phyloP scores from a whole-genome alignment of 495 filamentous ascomycete species.

The Penicillium nucicola region DNA sequence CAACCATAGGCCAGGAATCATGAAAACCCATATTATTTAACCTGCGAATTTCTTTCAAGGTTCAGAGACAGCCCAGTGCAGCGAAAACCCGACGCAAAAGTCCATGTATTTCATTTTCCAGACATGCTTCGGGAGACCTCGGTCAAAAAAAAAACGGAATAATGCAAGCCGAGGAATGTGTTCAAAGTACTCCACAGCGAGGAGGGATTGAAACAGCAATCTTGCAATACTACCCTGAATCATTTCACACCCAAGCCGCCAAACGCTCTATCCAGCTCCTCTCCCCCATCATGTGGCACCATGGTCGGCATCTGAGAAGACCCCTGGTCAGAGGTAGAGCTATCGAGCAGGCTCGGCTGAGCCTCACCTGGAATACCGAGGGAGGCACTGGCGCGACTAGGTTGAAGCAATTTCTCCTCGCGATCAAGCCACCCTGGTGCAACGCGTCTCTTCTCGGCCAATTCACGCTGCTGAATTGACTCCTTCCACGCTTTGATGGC shows the following conservation, averaged over 20 bases:
- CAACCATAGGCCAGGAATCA: not conserved
- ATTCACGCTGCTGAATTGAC: slow-evolving; percentile 66
- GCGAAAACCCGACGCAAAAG: not conserved
- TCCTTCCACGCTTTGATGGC: slow-evolving; percentile 69
- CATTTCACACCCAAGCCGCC: slow-evolving; percentile 59
- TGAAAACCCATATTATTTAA: not conserved
- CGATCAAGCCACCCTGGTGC: slow-evolving; percentile 95
- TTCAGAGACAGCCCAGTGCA: not conserved
- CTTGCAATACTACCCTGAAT: slow-evolving; percentile 2
- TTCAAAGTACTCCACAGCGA: not conserved
- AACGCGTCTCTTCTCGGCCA: slow-evolving; percentile 87
- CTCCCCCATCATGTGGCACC: slow-evolving; percentile 59
- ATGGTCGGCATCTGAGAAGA: slow-evolving; percentile 41
- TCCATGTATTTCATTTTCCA: too few relatives aligned
- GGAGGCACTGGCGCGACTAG: slow-evolving; percentile 32
- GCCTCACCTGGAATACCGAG: slow-evolving; percentile 17
- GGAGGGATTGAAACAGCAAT: not conserved
- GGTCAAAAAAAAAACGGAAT: too few relatives aligned
- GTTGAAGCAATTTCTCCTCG: slow-evolving; percentile 79
- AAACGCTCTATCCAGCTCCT: slow-evolving; percentile 87
- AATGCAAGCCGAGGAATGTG: not conserved
- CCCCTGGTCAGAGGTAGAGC: slow-evolving; percentile 38
- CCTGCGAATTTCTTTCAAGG: not conserved
- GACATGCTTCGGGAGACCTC: too few relatives aligned
- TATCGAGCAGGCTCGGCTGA: slow-evolving; percentile 45